Evolutionary conservation across 768 basidiomycete species (phyloP).

Genomic region (Auriculariales sp.): DNA sequence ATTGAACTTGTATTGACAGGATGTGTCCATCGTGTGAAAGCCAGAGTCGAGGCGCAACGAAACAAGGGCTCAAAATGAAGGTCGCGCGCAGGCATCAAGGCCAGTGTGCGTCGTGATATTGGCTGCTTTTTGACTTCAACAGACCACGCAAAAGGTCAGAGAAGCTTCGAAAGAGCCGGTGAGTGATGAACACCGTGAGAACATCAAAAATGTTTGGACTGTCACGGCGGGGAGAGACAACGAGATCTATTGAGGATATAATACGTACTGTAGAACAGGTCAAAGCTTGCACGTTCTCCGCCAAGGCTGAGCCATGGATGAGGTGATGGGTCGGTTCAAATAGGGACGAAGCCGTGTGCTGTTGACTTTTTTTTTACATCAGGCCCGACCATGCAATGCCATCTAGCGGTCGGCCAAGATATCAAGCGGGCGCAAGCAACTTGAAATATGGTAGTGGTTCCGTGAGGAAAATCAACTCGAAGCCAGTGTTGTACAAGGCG

Average conservation of each 20-base stretch:
- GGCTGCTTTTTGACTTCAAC: slow-evolving; percentile 52
- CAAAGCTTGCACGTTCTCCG: too few species aligned
- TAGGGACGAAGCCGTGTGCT: too few species aligned
- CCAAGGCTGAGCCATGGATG: too few species aligned
- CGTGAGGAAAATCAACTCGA: neutral
- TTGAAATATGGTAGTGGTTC: neutral
- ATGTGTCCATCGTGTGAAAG: slow-evolving; percentile 1
- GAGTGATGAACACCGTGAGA: slow-evolving; percentile 18
- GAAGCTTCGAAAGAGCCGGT: slow-evolving; percentile 47
- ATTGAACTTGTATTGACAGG: too few species aligned
- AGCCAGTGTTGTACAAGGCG: neutral
- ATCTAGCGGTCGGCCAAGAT: slow-evolving; percentile 13
- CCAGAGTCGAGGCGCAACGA: neutral
- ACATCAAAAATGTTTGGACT: slow-evolving; percentile 29
- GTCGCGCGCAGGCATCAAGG: neutral
- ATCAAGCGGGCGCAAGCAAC: slow-evolving; percentile 3
- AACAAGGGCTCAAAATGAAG: neutral
- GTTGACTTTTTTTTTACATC: too few species aligned
- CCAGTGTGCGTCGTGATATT: slow-evolving; percentile 24
- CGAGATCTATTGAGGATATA: too few species aligned
- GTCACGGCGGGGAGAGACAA: too few species aligned
- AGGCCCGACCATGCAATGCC: too few species aligned
- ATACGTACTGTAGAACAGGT: too few species aligned
- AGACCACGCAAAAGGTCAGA: slow-evolving; percentile 26
- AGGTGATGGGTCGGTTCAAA: too few species aligned